A percentile compares a stretch with the other conserved stretches of the same genome.
Conservation (phyloP, 352 stramenopile species). For the Phytophthora chlamydospora region DNA sequence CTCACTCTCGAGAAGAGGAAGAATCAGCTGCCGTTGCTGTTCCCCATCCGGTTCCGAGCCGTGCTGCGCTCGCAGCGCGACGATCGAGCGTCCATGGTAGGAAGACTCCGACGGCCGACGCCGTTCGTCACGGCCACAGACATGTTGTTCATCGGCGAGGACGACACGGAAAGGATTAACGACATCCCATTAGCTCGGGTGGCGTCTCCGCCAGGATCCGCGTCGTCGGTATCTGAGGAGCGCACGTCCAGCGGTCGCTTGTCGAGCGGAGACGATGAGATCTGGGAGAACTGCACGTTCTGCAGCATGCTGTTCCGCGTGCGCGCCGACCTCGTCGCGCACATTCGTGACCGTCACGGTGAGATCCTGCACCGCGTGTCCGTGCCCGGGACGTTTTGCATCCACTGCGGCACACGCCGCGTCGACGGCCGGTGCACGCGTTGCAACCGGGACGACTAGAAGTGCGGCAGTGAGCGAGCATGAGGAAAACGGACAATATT, state of each 20-base stretch:
- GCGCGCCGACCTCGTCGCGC: conserved; percentile 44
- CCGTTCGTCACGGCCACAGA: conserved; percentile 57
- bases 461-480: background rate
- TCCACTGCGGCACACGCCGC: conserved; percentile 49
- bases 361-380: conserved; percentile 60
- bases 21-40: conserved; percentile 60
- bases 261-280: conserved; percentile 36
- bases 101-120: conserved; percentile 30
- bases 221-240: conserved; percentile 11
- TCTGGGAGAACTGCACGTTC: conserved; percentile 61
- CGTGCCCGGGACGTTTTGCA: conserved; percentile 57
- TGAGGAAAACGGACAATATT: conserved; percentile 28
- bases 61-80: conserved; percentile 43
- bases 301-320: conserved; percentile 50
- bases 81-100: conserved; percentile 24
- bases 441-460: conserved; percentile 32
- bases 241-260: conserved; percentile 2
- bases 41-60: conserved; percentile 64
- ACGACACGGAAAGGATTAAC: conserved; percentile 41
- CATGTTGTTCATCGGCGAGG: conserved; percentile 62
- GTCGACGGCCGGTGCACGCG: conserved; percentile 48
- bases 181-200: conserved; percentile 48
- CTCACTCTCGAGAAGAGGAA: conserved; percentile 75
- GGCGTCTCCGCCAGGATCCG: conserved; percentile 19
- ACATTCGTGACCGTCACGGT: conserved; percentile 62